phyloP scores from a whole-genome alignment of 805 yeast species.

The Ogataea siamensis region DNA sequence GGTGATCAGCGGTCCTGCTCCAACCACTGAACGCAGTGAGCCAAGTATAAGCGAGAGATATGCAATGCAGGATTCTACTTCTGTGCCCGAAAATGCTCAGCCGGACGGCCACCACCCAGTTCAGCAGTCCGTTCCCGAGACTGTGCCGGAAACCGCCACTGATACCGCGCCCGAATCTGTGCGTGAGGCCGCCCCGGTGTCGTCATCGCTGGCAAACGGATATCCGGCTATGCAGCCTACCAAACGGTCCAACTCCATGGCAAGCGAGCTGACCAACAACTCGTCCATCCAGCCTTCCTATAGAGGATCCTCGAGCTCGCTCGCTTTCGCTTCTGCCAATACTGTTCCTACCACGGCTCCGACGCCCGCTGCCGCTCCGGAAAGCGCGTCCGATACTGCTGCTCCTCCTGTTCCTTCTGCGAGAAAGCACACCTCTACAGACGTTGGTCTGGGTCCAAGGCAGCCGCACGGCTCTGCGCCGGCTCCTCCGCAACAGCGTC shows the following conservation, averaged over 20 bases:
- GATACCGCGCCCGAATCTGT: constrained; percentile 4
- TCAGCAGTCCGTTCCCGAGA: constrained; percentile 1
- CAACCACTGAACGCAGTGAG: constrained; percentile 3
- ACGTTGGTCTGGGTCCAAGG: constrained; percentile 16
- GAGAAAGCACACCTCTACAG: constrained; percentile 30
- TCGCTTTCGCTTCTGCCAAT: constrained; percentile 8
- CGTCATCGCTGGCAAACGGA: constrained; percentile 10
- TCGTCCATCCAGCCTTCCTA: constrained; percentile 27
- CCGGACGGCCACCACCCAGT: no score
- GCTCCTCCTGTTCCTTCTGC: constrained; percentile 37
- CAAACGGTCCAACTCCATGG: constrained; percentile 28
- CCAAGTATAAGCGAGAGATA: background rate
- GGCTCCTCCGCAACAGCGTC: constrained; percentile 35
- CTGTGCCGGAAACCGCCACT: background rate
- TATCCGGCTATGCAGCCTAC: constrained; percentile 34
- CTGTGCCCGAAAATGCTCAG: constrained; percentile 4
- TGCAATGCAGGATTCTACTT: background rate
- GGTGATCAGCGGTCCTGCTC: constrained; percentile 18
- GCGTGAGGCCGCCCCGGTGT: constrained; percentile 6
- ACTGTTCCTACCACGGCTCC: constrained; percentile 23
- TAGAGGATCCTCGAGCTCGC: constrained; percentile 15
- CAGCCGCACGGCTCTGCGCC: constrained; percentile 32
- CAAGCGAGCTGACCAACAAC: constrained; percentile 17
- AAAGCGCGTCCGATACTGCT: constrained; percentile 8
- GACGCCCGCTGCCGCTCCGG: constrained; percentile 2